Evolutionary conservation across 345 rosid species (phyloP).

Genomic region (Pelargonium nanum): DNA sequence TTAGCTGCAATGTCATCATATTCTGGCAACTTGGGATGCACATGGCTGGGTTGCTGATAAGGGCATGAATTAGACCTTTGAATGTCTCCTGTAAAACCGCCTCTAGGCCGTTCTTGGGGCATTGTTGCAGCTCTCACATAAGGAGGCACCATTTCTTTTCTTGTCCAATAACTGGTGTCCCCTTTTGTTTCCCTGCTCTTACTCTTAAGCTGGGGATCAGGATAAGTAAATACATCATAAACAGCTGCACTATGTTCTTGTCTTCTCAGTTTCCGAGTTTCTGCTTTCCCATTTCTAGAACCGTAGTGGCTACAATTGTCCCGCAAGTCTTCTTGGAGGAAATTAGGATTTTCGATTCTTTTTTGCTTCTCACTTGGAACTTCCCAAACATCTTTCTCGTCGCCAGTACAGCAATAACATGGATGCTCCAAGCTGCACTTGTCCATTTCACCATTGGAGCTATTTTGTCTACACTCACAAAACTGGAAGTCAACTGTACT

Average conservation of each 20-base stretch:
- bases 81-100: conserved; percentile 6
- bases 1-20: conserved; percentile 69
- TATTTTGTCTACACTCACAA: conserved; percentile 3
- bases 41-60: conserved; percentile 34
- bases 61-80: conserved; percentile 33
- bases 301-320: not conserved
- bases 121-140: conserved; percentile 41
- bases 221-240: conserved; percentile 14
- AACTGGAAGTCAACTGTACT: not conserved
- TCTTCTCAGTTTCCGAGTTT: conserved; percentile 11
- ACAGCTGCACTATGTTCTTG: not conserved
- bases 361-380: not conserved
- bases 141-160: conserved; percentile 13
- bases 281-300: conserved; percentile 13
- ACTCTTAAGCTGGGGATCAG: conserved; percentile 6
- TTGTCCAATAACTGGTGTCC: not conserved
- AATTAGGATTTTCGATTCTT: not conserved
- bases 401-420: conserved; percentile 9
- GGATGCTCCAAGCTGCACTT: conserved; percentile 24
- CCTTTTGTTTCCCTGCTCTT: not conserved
- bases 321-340: no score
- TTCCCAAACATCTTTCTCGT: conserved; percentile 6
- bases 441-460: conserved; percentile 9
- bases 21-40: conserved; percentile 87
- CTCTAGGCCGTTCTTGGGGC: conserved; percentile 38